These are phyloP conservation scores for Mucor mucedo DNA, from an alignment of 371 early-diverging fungal species.

Conservation along the genomic window DNA sequence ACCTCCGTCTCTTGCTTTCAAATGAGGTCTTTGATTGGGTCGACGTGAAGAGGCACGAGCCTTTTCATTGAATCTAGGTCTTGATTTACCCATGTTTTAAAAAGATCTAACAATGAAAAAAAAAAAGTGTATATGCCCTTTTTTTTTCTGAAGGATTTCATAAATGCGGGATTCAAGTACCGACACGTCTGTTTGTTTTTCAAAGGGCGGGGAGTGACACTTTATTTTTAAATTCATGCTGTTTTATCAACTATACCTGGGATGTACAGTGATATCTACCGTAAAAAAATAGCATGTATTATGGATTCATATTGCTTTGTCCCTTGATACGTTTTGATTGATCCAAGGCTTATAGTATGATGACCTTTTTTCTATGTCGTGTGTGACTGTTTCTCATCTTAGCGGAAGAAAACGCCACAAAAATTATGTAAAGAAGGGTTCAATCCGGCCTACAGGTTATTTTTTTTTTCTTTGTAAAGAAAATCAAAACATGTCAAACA, in stretches of 20 bases:
- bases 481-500: constrained; percentile 23
- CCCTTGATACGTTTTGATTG: too few relatives aligned
- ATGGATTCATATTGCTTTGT: too few relatives aligned
- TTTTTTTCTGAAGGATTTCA: neutral
- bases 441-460: neutral
- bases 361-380: too few relatives aligned
- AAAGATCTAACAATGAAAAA: neutral
- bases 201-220: too few relatives aligned
- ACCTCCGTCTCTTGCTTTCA: constrained; percentile 60
- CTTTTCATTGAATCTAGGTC: constrained; percentile 65
- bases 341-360: too few relatives aligned
- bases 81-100: constrained; percentile 58
- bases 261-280: too few relatives aligned
- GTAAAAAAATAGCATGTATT: too few relatives aligned
- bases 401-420: constrained; percentile 1
- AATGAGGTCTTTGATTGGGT: constrained; percentile 52
- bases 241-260: too few relatives aligned
- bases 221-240: too few relatives aligned
- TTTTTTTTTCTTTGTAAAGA: constrained; percentile 4
- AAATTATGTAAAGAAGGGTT: neutral
- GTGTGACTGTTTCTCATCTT: constrained; percentile 3
- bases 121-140: neutral
- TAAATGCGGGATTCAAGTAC: too few relatives aligned
- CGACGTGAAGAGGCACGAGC: constrained; percentile 56
- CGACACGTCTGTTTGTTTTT: neutral